Percentiles rank a stretch among this genome's conserved stretches.
phyloP scores from a whole-genome alignment of 371 early-diverging fungal genomes.

The Apophysomyces trapeziformis region DNA sequence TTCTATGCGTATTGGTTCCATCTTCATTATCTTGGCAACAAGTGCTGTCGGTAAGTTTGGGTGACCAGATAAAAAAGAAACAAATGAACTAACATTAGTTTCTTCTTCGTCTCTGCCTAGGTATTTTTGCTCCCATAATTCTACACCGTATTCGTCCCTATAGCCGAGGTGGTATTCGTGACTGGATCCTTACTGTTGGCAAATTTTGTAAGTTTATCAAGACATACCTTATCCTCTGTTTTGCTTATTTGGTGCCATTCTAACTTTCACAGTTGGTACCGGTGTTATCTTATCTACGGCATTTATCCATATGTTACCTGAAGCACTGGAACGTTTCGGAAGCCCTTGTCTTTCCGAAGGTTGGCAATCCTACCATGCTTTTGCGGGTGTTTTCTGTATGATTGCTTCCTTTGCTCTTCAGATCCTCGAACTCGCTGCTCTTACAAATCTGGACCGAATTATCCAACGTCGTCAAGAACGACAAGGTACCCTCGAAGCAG shows the following conservation, averaged over 20 bases:
- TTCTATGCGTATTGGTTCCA: slow-evolving; percentile 23
- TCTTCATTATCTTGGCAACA: slow-evolving; percentile 36
- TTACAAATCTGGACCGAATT: slow-evolving; percentile 29
- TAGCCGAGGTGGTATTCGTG: slow-evolving; percentile 27
- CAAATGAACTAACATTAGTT: background rate
- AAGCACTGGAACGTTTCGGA: slow-evolving; percentile 34
- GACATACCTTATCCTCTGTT: background rate
- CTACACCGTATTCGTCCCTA: slow-evolving; percentile 44
- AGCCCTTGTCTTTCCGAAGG: slow-evolving; percentile 40
- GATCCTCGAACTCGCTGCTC: slow-evolving; percentile 37
- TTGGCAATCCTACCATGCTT: slow-evolving; percentile 39
- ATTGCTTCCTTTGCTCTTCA: slow-evolving; percentile 40
- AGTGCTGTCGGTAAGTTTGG: slow-evolving; percentile 29
- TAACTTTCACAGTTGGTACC: slow-evolving; percentile 56
- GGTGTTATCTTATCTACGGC: slow-evolving; percentile 83
- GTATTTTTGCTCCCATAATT: slow-evolving; percentile 47
- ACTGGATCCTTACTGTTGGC: slow-evolving; percentile 44
- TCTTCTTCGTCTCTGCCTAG: slow-evolving; percentile 17
- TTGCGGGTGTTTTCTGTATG: slow-evolving; percentile 44
- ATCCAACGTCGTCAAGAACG: background rate
- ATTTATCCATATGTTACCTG: slow-evolving; percentile 72
- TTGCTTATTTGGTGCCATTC: background rate
- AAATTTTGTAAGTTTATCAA: slow-evolving; percentile 47
- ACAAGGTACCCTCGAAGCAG: background rate
- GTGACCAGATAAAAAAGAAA: background rate